These are phyloP conservation scores for Salix arbutifolia DNA, from an alignment of 345 rosid species.

Conservation along the genomic window DNA sequence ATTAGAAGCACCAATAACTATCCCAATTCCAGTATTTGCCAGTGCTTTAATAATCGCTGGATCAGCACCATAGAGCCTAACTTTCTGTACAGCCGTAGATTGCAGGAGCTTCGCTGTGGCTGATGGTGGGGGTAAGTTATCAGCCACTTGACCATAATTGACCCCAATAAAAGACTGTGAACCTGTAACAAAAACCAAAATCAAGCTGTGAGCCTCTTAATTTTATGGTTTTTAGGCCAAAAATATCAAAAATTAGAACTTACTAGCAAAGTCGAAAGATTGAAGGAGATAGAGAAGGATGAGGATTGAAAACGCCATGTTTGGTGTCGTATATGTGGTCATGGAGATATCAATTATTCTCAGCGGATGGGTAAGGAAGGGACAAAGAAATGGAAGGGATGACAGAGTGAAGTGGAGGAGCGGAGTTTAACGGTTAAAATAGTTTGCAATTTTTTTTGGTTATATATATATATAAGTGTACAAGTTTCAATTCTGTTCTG, in stretches of 20 bases:
- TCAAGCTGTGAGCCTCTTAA: neutral
- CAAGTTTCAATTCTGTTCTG: neutral
- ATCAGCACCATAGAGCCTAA: slow-evolving; percentile 74
- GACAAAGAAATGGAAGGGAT: neutral
- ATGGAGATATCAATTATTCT: too few species aligned
- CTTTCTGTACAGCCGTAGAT: slow-evolving; percentile 65
- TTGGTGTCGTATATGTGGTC: neutral
- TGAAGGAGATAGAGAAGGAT: slow-evolving; percentile 33
- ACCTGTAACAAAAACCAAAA: slow-evolving; percentile 26
- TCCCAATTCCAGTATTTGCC: slow-evolving; percentile 71
- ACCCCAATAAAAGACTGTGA: slow-evolving; percentile 75
- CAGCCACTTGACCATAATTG: slow-evolving; percentile 77
- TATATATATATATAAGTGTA: neutral
- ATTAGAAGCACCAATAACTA: slow-evolving; percentile 62
- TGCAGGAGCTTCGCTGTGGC: slow-evolving; percentile 73
- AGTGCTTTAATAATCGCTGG: slow-evolving; percentile 65
- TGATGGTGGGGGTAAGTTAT: slow-evolving; percentile 73
- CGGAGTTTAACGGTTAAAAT: neutral
- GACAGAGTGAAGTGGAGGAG: neutral
- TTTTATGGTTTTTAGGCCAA: neutral
- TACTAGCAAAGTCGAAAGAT: slow-evolving; percentile 38
- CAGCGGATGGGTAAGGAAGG: neutral
- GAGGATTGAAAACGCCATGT: slow-evolving; percentile 10
- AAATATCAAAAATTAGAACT: slow-evolving; percentile 4
- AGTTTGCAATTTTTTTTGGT: neutral